Base-by-base conservation (phyloP, 768 basidiomycete genomes). In the Lactifluus subvellereus region DNA sequence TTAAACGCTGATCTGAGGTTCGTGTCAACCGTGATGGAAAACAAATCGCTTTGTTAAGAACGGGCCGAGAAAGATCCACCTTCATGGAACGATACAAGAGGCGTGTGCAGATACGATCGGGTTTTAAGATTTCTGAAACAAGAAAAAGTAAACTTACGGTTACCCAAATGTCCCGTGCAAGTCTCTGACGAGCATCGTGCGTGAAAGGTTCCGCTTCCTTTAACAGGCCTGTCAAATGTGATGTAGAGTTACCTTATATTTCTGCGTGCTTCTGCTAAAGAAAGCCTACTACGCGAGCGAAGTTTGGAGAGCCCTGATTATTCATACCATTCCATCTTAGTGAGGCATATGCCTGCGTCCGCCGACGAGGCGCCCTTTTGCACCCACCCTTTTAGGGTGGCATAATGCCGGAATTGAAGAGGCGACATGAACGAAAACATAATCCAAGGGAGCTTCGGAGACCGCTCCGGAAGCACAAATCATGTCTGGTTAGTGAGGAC, bases 1-100 rank as follows among this genome's bases (percentile, higher is more conserved):
- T 63, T 63, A 63, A 63, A 63, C 62, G 62, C 62, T 59, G 62
- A 63, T 63, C 62, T 59, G 62, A 59, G 38, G 57, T 49, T 63
- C 45, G 47, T 45, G 30, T 53, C 32, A 40, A 53, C 51, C 5
- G 51, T 49, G 54, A 59, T 42, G 52, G 58, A 54, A 49, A 20
- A 42, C 18, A 50, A 10, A n/a, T 51, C 52, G 55, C 53, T 27
- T 18, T 60, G 47, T 48, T 33, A 49, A 4, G 38, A 43, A 64
- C 59, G 57, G 54, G 58, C 63, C 58, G 59, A 64, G 63, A 55
- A 50, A 51, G 63, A 63, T 59, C 58, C 62, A 48, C 48, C 45
- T 54, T 47, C n/a, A 58, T 52, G 14, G 57, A 38, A 53, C 2
- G 32, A 47, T 27, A 50, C 35, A 38, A 16, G 27, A 51, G 48